A percentile compares a stretch with the other conserved stretches of the same genome.
Evolutionary conservation across 345 rosid species (phyloP).

Genomic region (Bruguiera parviflora): DNA sequence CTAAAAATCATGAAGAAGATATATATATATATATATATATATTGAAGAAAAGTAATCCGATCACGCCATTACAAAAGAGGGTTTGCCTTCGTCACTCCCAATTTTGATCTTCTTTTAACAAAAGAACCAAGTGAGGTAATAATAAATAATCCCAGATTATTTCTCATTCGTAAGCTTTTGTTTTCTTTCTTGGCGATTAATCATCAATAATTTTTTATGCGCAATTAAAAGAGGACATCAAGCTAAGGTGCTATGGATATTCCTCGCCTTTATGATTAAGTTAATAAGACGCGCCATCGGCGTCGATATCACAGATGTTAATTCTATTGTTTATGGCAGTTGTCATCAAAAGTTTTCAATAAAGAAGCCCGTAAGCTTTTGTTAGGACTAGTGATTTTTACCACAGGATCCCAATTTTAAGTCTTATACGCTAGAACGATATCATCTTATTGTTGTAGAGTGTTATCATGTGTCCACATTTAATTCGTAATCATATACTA

Average conservation of each 20-base stretch:
- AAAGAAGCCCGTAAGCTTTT: no score
- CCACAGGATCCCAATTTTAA: no score
- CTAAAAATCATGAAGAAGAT: conserved; percentile 12
- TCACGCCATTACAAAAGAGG: neutral
- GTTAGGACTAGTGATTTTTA: no score
- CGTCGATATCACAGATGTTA: no score
- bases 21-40: neutral
- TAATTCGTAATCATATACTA: no score
- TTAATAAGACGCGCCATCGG: no score
- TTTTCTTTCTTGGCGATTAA: neutral
- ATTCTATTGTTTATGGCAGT: no score
- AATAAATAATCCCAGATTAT: no score
- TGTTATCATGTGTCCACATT: no score
- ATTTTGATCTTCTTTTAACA: conserved; percentile 1
- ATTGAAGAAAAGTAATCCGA: conserved; percentile 24
- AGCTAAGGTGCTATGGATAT: neutral
- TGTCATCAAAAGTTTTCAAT: no score
- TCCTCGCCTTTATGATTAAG: neutral
- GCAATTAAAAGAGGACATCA: neutral
- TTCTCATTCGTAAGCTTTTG: neutral
- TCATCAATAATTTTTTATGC: neutral
- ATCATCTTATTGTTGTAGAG: no score
- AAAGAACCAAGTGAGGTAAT: neutral
- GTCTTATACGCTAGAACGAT: no score
- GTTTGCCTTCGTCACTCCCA: conserved; percentile 18